A percentile compares a stretch with the other conserved stretches of the same genome.
phyloP scores from a whole-genome alignment of 352 stramenopile genomes.

The Globisporangium solare region DNA sequence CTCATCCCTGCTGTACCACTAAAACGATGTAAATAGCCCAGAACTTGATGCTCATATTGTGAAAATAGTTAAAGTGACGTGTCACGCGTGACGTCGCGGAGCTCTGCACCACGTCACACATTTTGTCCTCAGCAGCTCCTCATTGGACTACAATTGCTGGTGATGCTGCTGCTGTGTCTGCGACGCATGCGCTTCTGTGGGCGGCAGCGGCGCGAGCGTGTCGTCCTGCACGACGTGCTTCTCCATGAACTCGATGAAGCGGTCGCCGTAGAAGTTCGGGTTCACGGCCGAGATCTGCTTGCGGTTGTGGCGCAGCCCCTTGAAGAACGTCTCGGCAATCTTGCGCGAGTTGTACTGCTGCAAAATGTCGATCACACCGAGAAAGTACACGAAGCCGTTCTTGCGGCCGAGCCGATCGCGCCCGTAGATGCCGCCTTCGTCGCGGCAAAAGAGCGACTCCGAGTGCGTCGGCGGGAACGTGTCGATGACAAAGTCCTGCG shows the following conservation, averaged over 20 bases:
- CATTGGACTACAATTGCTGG: not conserved
- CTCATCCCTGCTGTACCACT: no score
- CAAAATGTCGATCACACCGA: constrained; percentile 92
- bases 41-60: no score
- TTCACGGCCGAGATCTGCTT: constrained; percentile 88
- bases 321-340: constrained; percentile 88
- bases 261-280: constrained; percentile 83
- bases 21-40: no score
- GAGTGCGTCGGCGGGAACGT: constrained; percentile 32
- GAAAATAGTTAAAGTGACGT: no score
- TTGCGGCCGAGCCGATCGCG: constrained; percentile 52
- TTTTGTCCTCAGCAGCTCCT: no score
- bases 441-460: constrained; percentile 69
- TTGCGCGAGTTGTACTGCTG: constrained; percentile 93
- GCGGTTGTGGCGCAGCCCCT: constrained; percentile 77
- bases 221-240: constrained; percentile 68
- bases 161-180: not conserved
- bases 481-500: constrained; percentile 42
- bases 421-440: constrained; percentile 69
- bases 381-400: constrained; percentile 87
- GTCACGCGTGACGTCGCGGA: no score
- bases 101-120: no score
- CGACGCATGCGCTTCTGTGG: not conserved
- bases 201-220: constrained; percentile 26
- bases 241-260: constrained; percentile 90